phyloP scores from a whole-genome alignment of 345 rosid genomes.

The Toxicodendron radicans region DNA sequence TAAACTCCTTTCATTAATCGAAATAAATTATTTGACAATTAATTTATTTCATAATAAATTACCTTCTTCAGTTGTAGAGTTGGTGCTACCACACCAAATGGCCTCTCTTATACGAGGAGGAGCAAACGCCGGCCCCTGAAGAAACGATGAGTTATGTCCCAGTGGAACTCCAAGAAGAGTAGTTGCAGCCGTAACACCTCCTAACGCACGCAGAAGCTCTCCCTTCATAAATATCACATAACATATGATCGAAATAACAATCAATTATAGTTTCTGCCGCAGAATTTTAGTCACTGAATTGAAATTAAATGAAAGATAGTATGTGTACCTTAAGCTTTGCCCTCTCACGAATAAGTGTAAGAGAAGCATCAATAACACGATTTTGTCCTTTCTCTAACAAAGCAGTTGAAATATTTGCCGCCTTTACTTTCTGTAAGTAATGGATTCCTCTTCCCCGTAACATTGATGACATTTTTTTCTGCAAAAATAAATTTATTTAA shows the following conservation, averaged over 20 bases:
- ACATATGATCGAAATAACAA: background rate
- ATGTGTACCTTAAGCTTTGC: constrained; percentile 80
- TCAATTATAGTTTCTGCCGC: background rate
- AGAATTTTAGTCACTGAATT: background rate
- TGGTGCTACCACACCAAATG: constrained; percentile 99
- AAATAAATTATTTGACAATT: background rate
- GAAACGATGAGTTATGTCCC: constrained; percentile 97
- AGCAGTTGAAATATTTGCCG: constrained; percentile 58
- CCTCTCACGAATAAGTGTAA: constrained; percentile 94
- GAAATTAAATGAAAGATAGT: background rate
- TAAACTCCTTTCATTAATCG: background rate
- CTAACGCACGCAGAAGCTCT: constrained; percentile 83
- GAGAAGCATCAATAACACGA: constrained; percentile 93
- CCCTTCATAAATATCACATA: constrained; percentile 38
- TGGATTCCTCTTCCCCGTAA: constrained; percentile 56
- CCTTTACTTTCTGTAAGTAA: constrained; percentile 56
- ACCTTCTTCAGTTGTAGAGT: constrained; percentile 96
- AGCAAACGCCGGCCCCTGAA: constrained; percentile 98
- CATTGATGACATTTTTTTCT: constrained; percentile 51
- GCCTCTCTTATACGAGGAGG: constrained; percentile 98
- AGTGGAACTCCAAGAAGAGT: constrained; percentile 93
- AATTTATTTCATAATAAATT: background rate
- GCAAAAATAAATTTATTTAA: background rate
- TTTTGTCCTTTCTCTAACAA: constrained; percentile 75
- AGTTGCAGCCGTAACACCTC: constrained; percentile 69